Evolutionary conservation across 345 rosid genomes (phyloP), one percentile per base, ranked within the genome.

Genomic region (Melaleuca quinquenervia): DNA sequence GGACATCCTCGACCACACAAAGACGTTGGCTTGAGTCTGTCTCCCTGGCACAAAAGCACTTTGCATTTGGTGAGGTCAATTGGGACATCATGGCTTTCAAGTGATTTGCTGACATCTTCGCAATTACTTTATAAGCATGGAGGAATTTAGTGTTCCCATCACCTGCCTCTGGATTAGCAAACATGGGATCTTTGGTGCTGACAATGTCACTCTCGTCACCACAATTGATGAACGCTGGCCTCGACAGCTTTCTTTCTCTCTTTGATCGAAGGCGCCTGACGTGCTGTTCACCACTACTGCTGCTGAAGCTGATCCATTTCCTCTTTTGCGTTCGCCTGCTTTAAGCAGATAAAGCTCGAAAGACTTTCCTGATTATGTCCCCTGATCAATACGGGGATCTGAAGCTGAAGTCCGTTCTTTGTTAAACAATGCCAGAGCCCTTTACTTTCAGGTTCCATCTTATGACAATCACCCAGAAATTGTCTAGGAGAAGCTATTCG

Each of bases 381-480:
- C 36, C 74, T 13, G 6, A 29, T 36, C 75, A 62, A 14, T 62
- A 29, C 21, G 3, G 21, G 75, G 44, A 62, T 62, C 44, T 29
- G 44, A 62, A 29, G 11, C 22, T 32, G 78, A 70, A 18, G 48
- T 70, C 48, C 12, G 32, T 18, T 32, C 48, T 70, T 16, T 36
- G 24, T 70, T 21, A 2, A 2, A 16, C 44, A 64, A 64, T 64
- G 45, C 3, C 76, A 32, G 24, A n/a, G n/a, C 70, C 70, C 70
- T n/a, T 26, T 58, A 13, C 27, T n/a, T n/a, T 60, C 70, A 60
- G n/a, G 32, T n/a, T 60, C 36, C 36, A 60, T 60, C 0, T 3
- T n/a, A 12, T 60, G 20, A 0, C 36, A 13, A 60, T n/a, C 18
- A 0, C 12, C 36, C 36, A 60, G 36, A n/a, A 60, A 60, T 41